Percentiles rank a stretch among this genome's conserved stretches.
Evolutionary conservation across 2,329 filamentous ascomycete genomes (phyloP).

Genomic region (Phyllosticta citribraziliensis): DNA sequence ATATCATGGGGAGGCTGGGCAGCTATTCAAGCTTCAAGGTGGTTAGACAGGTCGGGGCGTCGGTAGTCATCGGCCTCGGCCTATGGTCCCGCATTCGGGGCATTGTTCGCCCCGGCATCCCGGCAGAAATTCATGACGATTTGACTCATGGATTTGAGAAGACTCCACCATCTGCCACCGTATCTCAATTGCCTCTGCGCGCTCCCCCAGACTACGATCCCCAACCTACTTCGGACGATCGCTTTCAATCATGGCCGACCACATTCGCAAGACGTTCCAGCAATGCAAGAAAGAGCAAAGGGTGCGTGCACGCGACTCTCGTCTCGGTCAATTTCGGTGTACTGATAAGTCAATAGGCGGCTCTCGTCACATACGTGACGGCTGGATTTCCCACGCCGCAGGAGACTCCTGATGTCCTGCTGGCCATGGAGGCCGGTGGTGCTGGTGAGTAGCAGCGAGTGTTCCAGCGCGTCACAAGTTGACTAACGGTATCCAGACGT

Average conservation of each 20-base stretch:
- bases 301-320: conserved; percentile 15
- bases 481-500: conserved; percentile 52
- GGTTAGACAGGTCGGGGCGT: background rate
- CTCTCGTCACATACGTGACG: conserved; percentile 92
- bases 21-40: background rate
- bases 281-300: conserved; percentile 41
- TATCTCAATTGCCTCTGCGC: background rate
- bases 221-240: conserved; percentile 4
- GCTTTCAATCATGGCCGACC: conserved; percentile 29
- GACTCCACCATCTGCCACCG: conserved; percentile 8
- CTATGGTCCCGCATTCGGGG: conserved; percentile 4
- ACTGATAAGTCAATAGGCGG: conserved; percentile 44
- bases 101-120: conserved; percentile 8
- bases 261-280: conserved; percentile 40
- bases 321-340: conserved; percentile 5
- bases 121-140: conserved; percentile 8
- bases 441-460: conserved; percentile 51
- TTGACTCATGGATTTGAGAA: conserved; percentile 7
- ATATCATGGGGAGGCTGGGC: too few species aligned
- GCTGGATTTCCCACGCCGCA: conserved; percentile 81
- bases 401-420: conserved; percentile 71
- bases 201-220: background rate
- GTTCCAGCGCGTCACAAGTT: background rate
- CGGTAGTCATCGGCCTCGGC: conserved; percentile 5
- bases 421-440: conserved; percentile 87